phyloP scores from a whole-genome alignment of 169 alveolate genomes.

The Eimeria falciformis region DNA sequence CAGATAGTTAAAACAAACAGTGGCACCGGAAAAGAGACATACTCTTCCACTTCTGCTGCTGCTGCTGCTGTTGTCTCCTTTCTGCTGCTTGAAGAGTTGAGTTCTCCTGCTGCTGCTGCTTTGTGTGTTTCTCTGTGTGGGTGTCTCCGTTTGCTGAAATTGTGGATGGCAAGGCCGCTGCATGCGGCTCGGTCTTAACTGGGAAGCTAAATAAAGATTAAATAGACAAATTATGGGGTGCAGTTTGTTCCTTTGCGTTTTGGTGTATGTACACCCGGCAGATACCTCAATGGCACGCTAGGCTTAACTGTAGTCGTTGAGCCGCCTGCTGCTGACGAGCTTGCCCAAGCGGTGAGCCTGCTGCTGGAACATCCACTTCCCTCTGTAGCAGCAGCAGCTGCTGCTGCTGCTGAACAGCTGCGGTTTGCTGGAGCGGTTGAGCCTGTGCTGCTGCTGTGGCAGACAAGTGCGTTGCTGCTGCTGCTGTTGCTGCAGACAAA shows the following conservation, averaged over 20 bases:
- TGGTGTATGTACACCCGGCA: background rate
- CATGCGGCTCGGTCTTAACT: no score
- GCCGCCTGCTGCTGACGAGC: conserved; percentile 73
- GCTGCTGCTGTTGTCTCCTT: no score
- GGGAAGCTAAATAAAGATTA: background rate
- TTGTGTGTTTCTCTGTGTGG: background rate
- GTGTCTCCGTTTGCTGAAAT: no score
- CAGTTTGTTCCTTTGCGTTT: background rate
- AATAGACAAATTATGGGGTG: background rate
- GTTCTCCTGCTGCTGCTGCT: background rate
- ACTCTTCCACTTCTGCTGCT: no score
- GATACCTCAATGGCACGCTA: background rate
- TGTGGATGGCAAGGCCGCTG: no score
- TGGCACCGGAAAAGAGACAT: no score
- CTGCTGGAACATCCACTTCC: background rate
- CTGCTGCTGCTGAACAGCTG: background rate
- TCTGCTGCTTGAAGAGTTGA: no score
- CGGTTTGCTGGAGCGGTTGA: background rate
- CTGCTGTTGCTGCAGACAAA: conserved; percentile 10
- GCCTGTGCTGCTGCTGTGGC: background rate
- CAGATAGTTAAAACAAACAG: background rate
- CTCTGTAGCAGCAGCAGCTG: background rate
- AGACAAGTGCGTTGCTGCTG: background rate
- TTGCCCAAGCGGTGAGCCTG: conserved; percentile 63
- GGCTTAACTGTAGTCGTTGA: conserved; percentile 69